Percentiles rank a stretch among this genome's conserved stretches.
phyloP scores from a whole-genome alignment of 2,329 filamentous ascomycete genomes.

The Pseudocercospora crystallina region DNA sequence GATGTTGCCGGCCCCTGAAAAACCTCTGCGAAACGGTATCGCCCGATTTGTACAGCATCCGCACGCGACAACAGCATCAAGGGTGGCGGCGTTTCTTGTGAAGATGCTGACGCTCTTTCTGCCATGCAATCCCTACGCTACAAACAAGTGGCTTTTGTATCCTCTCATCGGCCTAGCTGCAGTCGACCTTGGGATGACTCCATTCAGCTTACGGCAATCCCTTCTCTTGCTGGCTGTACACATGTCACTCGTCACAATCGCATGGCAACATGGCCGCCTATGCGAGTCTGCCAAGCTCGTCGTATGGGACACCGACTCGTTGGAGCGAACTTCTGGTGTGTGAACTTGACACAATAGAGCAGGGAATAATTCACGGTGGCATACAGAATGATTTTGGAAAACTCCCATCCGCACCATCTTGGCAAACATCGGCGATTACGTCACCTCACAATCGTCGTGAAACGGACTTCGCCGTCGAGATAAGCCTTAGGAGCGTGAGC shows the following conservation, averaged over 20 bases:
- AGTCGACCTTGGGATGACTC: conserved; percentile 55
- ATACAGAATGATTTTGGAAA: too few relatives aligned
- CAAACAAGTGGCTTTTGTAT: conserved; percentile 64
- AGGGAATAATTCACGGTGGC: too few relatives aligned
- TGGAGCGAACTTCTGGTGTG: conserved; percentile 3
- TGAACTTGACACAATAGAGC: too few relatives aligned
- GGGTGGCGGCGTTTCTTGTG: conserved; percentile 63
- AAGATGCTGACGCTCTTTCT: conserved; percentile 67
- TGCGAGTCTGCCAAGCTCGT: conserved; percentile 21
- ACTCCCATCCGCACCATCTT: too few relatives aligned
- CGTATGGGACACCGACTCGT: conserved; percentile 19
- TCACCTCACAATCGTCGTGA: too few relatives aligned
- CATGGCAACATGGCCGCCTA: conserved; percentile 24
- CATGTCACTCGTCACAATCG: conserved; percentile 43
- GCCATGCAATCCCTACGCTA: conserved; percentile 70
- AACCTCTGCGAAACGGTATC: conserved; percentile 32
- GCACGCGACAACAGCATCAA: conserved; percentile 39
- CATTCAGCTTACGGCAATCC: conserved; percentile 39
- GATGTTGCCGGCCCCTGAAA: conserved; percentile 38
- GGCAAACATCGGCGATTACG: too few relatives aligned
- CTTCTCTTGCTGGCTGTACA: conserved; percentile 49
- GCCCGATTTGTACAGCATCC: conserved; percentile 30
- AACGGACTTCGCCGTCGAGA: too few relatives aligned
- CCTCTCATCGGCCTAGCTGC: conserved; percentile 68
- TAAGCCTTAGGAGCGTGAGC: too few relatives aligned